Evolutionary conservation across 257 asterid genomes (phyloP).

Genomic region (Catharanthus roseus): DNA sequence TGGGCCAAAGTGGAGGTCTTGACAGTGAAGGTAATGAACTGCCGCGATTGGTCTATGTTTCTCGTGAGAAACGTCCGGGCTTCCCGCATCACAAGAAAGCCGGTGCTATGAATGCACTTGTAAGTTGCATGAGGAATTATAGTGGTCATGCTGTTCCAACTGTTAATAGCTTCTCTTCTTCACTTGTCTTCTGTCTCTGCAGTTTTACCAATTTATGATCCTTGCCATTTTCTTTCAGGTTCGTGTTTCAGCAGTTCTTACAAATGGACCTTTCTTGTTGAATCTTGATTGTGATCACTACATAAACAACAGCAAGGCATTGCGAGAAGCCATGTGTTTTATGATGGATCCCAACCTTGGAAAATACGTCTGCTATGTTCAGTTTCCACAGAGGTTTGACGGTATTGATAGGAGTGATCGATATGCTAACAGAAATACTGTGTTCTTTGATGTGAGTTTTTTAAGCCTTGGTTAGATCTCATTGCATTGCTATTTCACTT

Average conservation of each 20-base stretch:
- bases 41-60: constrained; percentile 88
- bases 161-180: neutral
- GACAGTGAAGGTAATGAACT: constrained; percentile 94
- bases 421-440: constrained; percentile 94
- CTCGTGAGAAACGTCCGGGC: constrained; percentile 99
- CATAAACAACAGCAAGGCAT: constrained; percentile 95
- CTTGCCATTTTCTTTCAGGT: constrained; percentile 47
- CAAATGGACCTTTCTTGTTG: constrained; percentile 95
- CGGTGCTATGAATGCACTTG: constrained; percentile 98
- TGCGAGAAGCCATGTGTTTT: constrained; percentile 97
- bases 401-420: constrained; percentile 93
- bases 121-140: constrained; percentile 35
- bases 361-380: constrained; percentile 93
- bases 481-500: neutral
- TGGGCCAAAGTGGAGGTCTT: constrained; percentile 97
- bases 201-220: constrained; percentile 19
- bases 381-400: constrained; percentile 95
- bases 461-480: constrained; percentile 1
- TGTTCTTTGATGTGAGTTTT: constrained; percentile 87
- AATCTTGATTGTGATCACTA: constrained; percentile 99
- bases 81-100: constrained; percentile 98
- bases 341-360: constrained; percentile 97
- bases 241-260: constrained; percentile 96
- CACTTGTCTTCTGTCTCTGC: constrained; percentile 8
- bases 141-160: neutral